These are phyloP conservation scores for Candida piceae DNA, from an alignment of 805 yeast species.

Conservation along the genomic window DNA sequence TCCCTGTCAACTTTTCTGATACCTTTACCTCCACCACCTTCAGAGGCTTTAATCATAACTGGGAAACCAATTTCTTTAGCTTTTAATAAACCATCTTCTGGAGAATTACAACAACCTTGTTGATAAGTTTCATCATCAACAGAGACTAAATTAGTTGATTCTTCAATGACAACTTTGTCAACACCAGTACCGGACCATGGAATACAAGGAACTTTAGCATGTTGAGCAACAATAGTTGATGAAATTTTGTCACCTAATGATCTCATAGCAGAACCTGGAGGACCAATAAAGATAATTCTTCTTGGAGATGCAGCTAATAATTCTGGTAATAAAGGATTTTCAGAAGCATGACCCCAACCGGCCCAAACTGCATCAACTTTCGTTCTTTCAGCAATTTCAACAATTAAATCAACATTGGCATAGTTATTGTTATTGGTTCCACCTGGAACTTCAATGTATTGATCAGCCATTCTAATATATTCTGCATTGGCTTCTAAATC, in stretches of 20 bases:
- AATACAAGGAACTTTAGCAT: conserved; percentile 96
- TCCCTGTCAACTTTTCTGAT: conserved; percentile 91
- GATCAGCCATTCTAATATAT: conserved; percentile 98
- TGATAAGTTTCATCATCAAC: conserved; percentile 80
- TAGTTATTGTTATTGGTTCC: conserved; percentile 98
- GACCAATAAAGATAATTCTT: conserved; percentile 91
- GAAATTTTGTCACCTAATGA: conserved; percentile 98
- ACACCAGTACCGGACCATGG: conserved; percentile 99
- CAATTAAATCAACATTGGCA: conserved; percentile 96
- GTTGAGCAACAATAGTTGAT: conserved; percentile 98
- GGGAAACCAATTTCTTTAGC: conserved; percentile 94
- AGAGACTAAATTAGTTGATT: conserved; percentile 71
- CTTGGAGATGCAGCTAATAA: conserved; percentile 88
- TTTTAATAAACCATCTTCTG: conserved; percentile 84
- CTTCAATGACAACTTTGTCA: conserved; percentile 68
- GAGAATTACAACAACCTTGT: conserved; percentile 79
- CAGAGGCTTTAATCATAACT: conserved; percentile 98
- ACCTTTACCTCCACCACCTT: conserved; percentile 99
- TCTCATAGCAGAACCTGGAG: conserved; percentile 99
- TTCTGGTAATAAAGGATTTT: conserved; percentile 93
- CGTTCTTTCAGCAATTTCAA: conserved; percentile 95
- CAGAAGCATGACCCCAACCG: conserved; percentile 99
- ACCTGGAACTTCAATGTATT: conserved; percentile 97
- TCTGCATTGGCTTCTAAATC: conserved; percentile 96
- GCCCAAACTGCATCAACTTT: conserved; percentile 99